Conservation (phyloP, 345 rosid species). For the Physaria fendleri region DNA sequence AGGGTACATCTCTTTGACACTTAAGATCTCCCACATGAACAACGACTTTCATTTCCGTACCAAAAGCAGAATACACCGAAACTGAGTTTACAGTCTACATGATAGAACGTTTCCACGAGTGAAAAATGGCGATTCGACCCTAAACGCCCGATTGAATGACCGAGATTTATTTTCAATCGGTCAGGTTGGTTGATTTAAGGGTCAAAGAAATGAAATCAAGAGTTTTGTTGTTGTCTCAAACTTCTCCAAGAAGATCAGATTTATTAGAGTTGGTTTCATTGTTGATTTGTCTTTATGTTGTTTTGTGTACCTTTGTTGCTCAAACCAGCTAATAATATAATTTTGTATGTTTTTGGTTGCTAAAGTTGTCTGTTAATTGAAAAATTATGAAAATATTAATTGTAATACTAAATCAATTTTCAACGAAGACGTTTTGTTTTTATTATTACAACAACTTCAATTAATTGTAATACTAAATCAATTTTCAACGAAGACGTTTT, state of each 20-base stretch:
- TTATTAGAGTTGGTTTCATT: background rate
- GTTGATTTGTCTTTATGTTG: background rate
- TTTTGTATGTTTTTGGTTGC: too few relatives aligned
- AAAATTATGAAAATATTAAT: too few relatives aligned
- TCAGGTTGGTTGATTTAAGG: constrained; percentile 8
- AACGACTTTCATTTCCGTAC: constrained; percentile 49
- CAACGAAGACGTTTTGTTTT: too few relatives aligned
- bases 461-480: too few relatives aligned
- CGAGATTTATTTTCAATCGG: constrained; percentile 8
- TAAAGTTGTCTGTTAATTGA: too few relatives aligned
- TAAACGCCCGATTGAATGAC: background rate
- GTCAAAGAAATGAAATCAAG: background rate
- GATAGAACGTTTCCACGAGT: background rate
- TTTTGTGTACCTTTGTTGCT: too few relatives aligned
- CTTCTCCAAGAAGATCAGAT: constrained; percentile 3
- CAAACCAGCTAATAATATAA: too few relatives aligned
- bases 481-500: too few relatives aligned
- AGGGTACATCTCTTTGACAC: constrained; percentile 50
- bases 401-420: too few relatives aligned
- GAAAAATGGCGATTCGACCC: background rate
- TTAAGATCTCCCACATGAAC: constrained; percentile 46
- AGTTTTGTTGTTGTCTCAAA: constrained; percentile 5
- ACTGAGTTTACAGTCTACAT: constrained; percentile 29
- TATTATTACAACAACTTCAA: too few relatives aligned
- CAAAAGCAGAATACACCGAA: constrained; percentile 76